Evolutionary conservation across 108 stramenopile species (phyloP), one percentile per base, ranked within the genome.

Genomic region (Cyclotella atomus): DNA sequence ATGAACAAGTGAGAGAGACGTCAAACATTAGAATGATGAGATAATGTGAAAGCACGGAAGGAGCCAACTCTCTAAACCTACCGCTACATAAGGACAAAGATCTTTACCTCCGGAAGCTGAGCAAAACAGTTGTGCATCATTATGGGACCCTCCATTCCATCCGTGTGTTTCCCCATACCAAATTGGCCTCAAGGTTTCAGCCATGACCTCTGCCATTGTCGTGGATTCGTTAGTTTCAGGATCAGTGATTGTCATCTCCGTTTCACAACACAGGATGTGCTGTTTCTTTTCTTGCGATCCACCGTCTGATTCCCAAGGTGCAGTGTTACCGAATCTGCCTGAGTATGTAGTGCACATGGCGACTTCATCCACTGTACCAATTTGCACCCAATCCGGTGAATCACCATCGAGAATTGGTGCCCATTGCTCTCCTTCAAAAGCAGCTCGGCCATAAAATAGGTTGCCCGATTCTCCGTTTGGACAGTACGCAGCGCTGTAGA

Each of bases 101-200:
- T 80, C 66, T 59, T 49, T 61, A 16, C 44, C 49, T 4, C 67
- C 71, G 20, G 34, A 21, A 27, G 32, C 60, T 15, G 49, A 14
- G 46, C 79, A 80, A 47, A 68, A 71, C 8, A 52, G 3, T 25
- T 46, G 3, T 44, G 67, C 79, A 1, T 80, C 79, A 25, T 52
- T 23, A 35, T 80, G 59, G 0, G 71, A 69, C 2, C 71, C 79
- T 0, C 79, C 71, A 49, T 49, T 46, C 79, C 79, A 80, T 10
- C 71, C 79, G 19, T 79, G 70, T n/a, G 62, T 59, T 49, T 21
- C 32, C 44, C 71, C 77, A 36, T 72, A 53, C 79, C 79, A 80
- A 44, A 52, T 46, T 23, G 71, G 66, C 23, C 62, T 53, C 30
- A 66, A 5, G 20, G 2, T 10, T n/a, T 30, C 4, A 24, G 29